Percentiles rank a stretch among this genome's conserved stretches.
phyloP scores from a whole-genome alignment of 2,329 filamentous ascomycete species.

The Aurifilum marmelostoma region DNA sequence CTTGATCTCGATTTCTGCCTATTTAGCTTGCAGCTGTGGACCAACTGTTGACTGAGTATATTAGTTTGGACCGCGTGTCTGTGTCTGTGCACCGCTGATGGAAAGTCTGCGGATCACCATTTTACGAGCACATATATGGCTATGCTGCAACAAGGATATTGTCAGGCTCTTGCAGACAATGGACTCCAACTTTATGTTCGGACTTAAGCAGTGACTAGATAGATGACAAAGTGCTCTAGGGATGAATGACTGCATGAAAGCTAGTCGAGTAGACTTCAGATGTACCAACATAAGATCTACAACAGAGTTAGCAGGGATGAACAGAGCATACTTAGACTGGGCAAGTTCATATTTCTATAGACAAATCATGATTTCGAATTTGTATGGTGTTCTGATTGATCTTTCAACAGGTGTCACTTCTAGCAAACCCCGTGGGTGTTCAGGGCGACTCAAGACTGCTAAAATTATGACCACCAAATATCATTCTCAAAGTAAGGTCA shows the following conservation, averaged over 20 bases:
- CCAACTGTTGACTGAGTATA: background rate
- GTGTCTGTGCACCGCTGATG: background rate
- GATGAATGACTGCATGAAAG: background rate
- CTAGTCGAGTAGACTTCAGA: background rate
- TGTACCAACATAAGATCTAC: background rate
- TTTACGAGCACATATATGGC: background rate
- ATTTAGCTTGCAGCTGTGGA: background rate
- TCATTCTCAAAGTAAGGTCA: background rate
- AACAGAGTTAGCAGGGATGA: background rate
- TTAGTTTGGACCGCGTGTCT: background rate
- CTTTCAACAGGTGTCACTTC: background rate
- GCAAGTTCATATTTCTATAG: background rate
- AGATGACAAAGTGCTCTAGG: background rate
- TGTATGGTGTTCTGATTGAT: background rate
- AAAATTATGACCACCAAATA: background rate
- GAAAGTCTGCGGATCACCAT: background rate
- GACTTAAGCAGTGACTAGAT: background rate
- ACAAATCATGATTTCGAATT: background rate
- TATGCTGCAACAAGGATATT: background rate
- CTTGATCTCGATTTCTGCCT: background rate
- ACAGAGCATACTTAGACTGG: background rate
- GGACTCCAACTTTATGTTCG: background rate
- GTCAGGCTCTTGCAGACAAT: background rate
- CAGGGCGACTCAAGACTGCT: background rate
- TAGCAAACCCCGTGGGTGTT: background rate